Evolutionary conservation across 176 grass and related monocot species (phyloP), one percentile per base, ranked within the genome.

Genomic region (Oryza officinalis): DNA sequence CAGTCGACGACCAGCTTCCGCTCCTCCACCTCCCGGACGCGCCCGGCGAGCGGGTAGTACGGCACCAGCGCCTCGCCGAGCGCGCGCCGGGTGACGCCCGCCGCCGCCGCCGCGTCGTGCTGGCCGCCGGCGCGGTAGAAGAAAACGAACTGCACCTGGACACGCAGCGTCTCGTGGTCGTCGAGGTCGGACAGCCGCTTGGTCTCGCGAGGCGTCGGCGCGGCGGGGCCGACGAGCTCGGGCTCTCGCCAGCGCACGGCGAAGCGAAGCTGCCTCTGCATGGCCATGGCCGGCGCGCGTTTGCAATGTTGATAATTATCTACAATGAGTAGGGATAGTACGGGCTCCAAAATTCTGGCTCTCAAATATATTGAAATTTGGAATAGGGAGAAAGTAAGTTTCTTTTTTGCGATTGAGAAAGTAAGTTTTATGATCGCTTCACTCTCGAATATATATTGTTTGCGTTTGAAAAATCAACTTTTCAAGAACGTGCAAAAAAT

Each of bases 151-250:
- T 41, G 17, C 8, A 79, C 74, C 0, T 82, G 74, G 4, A 40
- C 0, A 0, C 80, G 83, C 22, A 94, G 75, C 1, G 32, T 31
- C 1, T 75, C 86, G 69, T 94, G 84, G 86, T 89, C 92, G 60
- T 94, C 92, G 67, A 91, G 81, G 80, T 94, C 92, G 18, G 89
- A 91, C 11, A 94, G 71, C 11, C 69, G 86, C 43, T 91, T 94
- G 12, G 75, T 72, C 67, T 91, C 83, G 0, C 40, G 72, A 0
- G 83, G 89, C 25, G 86, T 89, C 10, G 76, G 71, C 18, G 5
- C 10, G 1, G 83, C 63, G 0, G 86, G 92, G 25, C n/a, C 12
- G 3, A 93, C 63, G 27, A 91, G 70, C 66, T 35, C 86, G 0
- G 86, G 76, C 10, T 87, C 32, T 0, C 60, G 13, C 64, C 85